Evolutionary conservation across 306 rosid genomes (phyloP).

Genomic region (Prinsepia uniflora): DNA sequence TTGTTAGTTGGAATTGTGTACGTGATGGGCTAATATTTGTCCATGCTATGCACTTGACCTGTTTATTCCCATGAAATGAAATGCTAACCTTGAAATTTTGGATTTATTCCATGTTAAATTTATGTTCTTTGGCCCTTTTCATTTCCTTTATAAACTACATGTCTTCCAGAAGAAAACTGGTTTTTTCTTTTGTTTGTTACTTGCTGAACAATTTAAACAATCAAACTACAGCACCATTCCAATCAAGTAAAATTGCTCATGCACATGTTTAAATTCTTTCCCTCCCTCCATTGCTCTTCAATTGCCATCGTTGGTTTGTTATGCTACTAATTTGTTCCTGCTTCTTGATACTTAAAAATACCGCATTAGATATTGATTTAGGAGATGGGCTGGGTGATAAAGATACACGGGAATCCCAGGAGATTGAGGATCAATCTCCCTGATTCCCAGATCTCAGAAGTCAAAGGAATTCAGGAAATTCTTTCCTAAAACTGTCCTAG

Average conservation of each 20-base stretch:
- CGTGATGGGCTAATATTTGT: slow-evolving; percentile 11
- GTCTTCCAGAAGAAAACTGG: not conserved
- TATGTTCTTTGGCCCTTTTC: not conserved
- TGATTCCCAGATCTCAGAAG: no score
- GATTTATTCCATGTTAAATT: not conserved
- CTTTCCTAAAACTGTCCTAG: no score
- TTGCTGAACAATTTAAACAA: not conserved
- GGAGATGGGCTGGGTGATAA: not conserved
- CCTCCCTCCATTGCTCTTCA: no score
- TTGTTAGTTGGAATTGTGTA: slow-evolving; percentile 17
- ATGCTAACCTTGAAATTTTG: slow-evolving; percentile 6
- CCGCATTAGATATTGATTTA: not conserved
- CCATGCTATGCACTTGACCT: slow-evolving; percentile 6
- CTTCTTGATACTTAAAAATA: not conserved
- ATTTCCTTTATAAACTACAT: not conserved
- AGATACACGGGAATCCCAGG: no score
- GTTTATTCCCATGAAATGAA: slow-evolving; percentile 4
- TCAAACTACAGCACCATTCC: no score
- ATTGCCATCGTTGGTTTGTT: not conserved
- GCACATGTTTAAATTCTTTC: no score
- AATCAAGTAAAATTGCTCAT: no score
- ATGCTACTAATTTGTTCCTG: not conserved
- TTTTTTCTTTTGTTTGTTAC: not conserved
- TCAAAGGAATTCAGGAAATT: no score
- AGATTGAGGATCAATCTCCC: no score